Percentiles rank a stretch among this genome's conserved stretches.
phyloP scores from a whole-genome alignment of 2,329 filamentous ascomycete genomes.

The Colletotrichum sp. region DNA sequence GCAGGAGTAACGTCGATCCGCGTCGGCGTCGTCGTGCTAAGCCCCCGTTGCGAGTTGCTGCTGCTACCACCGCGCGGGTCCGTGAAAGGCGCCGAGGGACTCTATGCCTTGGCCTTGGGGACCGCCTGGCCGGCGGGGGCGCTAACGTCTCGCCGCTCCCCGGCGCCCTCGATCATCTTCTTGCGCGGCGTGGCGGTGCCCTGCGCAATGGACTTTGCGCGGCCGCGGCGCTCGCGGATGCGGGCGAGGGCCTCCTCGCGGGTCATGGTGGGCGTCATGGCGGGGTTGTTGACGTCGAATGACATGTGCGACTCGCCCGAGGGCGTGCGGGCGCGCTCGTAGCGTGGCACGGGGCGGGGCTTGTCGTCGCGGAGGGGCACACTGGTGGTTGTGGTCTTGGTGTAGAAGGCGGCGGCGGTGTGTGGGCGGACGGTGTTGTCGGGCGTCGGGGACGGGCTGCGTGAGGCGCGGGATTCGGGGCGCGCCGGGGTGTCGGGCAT shows the following conservation, averaged over 20 bases:
- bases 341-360: conserved; percentile 39
- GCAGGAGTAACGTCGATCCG: neutral
- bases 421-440: conserved; percentile 40
- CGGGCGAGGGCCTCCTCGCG: conserved; percentile 78
- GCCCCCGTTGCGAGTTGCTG: neutral
- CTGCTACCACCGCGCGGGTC: neutral
- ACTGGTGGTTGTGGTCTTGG: conserved; percentile 55
- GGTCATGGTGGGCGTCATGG: conserved; percentile 69
- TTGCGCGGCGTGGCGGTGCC: conserved; percentile 66
- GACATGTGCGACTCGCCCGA: conserved; percentile 42
- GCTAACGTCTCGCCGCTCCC: conserved; percentile 52
- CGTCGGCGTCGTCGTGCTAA: neutral
- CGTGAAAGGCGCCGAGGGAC: neutral
- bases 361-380: conserved; percentile 57
- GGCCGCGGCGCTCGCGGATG: conserved; percentile 74
- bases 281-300: conserved; percentile 62
- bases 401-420: conserved; percentile 52
- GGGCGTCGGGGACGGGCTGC: neutral
- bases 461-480: neutral
- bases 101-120: conserved; percentile 19
- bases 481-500: conserved; percentile 36
- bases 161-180: conserved; percentile 58
- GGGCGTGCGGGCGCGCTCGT: conserved; percentile 52
- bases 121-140: conserved; percentile 36
- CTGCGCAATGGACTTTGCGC: conserved; percentile 72